Evolutionary conservation across 495 filamentous ascomycete genomes (phyloP).

Genomic region (Cudoniella acicularis): DNA sequence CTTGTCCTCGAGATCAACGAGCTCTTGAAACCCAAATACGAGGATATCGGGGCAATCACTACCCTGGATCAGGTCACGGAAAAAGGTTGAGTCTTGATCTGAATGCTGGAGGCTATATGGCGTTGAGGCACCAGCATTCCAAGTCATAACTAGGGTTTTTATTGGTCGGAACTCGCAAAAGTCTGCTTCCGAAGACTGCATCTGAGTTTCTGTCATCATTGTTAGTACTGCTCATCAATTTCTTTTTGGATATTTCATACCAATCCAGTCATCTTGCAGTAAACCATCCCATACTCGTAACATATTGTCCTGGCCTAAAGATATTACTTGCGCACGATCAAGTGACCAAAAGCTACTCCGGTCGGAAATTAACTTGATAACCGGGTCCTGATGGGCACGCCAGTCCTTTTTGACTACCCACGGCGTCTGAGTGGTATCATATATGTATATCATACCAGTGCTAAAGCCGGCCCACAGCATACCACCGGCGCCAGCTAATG

Average conservation of each 20-base stretch:
- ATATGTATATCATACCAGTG: constrained; percentile 92
- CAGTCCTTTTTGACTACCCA: constrained; percentile 94
- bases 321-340: constrained; percentile 82
- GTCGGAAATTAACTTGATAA: constrained; percentile 73
- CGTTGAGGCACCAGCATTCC: constrained; percentile 93
- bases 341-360: constrained; percentile 80
- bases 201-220: constrained; percentile 60
- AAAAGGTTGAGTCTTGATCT: constrained; percentile 65
- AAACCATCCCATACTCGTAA: constrained; percentile 90
- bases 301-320: constrained; percentile 81
- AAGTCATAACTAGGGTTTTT: constrained; percentile 75
- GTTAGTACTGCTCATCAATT: constrained; percentile 27
- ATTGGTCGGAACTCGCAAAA: constrained; percentile 85
- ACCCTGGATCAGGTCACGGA: constrained; percentile 66
- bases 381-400: constrained; percentile 81
- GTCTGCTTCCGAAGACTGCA: constrained; percentile 76
- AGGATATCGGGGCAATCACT: constrained; percentile 82
- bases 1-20: constrained; percentile 96
- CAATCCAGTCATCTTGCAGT: constrained; percentile 88
- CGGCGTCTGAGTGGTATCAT: constrained; percentile 75
- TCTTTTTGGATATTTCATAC: constrained; percentile 36
- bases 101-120: constrained; percentile 73
- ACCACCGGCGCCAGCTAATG: constrained; percentile 74
- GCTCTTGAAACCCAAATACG: constrained; percentile 95
- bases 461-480: constrained; percentile 94